Evolutionary conservation across 2,329 filamentous ascomycete species (phyloP).

Genomic region (Fusarium domesticum): DNA sequence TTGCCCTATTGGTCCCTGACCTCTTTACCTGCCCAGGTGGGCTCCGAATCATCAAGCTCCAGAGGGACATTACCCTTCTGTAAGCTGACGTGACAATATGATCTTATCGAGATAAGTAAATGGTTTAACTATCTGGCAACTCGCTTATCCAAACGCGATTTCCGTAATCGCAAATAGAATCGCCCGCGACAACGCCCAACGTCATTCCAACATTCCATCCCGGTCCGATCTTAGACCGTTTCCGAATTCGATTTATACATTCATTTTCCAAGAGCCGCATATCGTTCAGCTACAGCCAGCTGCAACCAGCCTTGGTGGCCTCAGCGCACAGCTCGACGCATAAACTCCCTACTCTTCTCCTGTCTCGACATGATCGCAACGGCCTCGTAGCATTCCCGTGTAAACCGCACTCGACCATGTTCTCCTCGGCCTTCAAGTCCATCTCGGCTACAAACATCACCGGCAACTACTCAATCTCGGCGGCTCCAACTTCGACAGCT

Average conservation of each 20-base stretch:
- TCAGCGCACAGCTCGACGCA: constrained; percentile 2
- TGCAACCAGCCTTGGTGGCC: background rate
- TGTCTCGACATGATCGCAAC: constrained; percentile 29
- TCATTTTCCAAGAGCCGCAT: background rate
- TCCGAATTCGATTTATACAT: background rate
- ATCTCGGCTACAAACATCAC: constrained; percentile 88
- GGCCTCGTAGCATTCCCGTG: constrained; percentile 11
- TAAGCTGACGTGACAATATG: background rate
- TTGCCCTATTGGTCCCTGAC: background rate
- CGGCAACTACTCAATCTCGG: constrained; percentile 82
- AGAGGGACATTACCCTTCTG: too few relatives aligned
- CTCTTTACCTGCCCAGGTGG: too few relatives aligned
- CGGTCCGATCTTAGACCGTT: background rate
- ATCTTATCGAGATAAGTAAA: background rate
- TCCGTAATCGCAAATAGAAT: background rate
- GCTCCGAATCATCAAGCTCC: too few relatives aligned
- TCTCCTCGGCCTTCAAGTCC: constrained; percentile 89
- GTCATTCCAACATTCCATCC: background rate
- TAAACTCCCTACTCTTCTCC: background rate
- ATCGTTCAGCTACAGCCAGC: constrained; percentile 2
- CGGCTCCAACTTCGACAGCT: constrained; percentile 71
- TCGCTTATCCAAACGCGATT: background rate
- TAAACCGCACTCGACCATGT: constrained; percentile 57
- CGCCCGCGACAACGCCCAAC: background rate
- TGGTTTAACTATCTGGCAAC: background rate